Conservation (phyloP, 2,329 filamentous ascomycete species). For the Pleochaeta shiraiana region DNA sequence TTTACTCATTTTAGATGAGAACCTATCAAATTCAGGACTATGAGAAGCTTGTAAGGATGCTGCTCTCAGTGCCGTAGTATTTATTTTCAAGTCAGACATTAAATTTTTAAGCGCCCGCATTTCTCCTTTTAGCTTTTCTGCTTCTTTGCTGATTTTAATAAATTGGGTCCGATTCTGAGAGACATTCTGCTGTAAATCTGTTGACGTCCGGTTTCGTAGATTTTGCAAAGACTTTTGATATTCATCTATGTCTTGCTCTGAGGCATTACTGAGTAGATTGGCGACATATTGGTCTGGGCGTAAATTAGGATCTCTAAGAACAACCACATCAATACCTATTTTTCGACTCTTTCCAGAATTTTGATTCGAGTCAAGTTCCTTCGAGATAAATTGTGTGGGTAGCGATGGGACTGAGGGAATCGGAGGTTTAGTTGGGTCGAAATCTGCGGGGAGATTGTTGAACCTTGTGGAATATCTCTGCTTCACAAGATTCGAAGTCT, state of each 20-base stretch:
- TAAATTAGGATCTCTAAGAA: slow-evolving; percentile 58
- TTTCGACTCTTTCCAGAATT: slow-evolving; percentile 24
- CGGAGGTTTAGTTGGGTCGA: slow-evolving; percentile 41
- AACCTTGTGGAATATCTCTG: slow-evolving; percentile 86
- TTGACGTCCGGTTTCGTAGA: slow-evolving; percentile 17
- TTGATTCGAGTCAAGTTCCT: slow-evolving; percentile 12
- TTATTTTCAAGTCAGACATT: slow-evolving; percentile 78
- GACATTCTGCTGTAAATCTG: slow-evolving; percentile 79
- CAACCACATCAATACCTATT: slow-evolving; percentile 52
- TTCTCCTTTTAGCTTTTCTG: slow-evolving; percentile 89
- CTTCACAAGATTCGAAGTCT: slow-evolving; percentile 71
- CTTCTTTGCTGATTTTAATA: slow-evolving; percentile 98
- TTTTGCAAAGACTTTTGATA: slow-evolving; percentile 16
- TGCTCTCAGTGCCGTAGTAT: slow-evolving; percentile 42
- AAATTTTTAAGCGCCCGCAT: slow-evolving; percentile 80
- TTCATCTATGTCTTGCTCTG: slow-evolving; percentile 18
- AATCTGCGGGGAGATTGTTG: slow-evolving; percentile 51
- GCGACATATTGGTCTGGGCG: slow-evolving; percentile 51
- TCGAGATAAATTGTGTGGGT: slow-evolving; percentile 26
- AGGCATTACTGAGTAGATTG: slow-evolving; percentile 21
- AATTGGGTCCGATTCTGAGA: slow-evolving; percentile 96
- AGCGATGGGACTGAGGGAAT: slow-evolving; percentile 51
- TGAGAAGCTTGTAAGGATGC: slow-evolving; percentile 31
- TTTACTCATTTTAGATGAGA: slow-evolving; percentile 36
- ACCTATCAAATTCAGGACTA: slow-evolving; percentile 27